Percentiles rank a stretch among this genome's conserved stretches.
phyloP scores from a whole-genome alignment of 306 rosid species.

The Vigna angularis region DNA sequence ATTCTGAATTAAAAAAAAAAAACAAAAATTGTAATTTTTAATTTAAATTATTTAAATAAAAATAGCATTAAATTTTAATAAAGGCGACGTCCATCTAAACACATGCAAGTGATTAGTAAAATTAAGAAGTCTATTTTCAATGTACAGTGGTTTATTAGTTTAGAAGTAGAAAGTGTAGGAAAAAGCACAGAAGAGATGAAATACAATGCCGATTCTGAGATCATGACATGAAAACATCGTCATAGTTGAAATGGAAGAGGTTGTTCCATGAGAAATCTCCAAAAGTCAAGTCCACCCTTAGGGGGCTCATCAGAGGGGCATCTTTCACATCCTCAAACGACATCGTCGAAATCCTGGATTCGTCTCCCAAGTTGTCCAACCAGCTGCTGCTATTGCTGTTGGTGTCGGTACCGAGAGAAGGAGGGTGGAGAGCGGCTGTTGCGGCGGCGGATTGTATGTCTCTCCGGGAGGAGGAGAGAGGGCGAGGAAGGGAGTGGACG shows the following conservation, averaged over 20 bases:
- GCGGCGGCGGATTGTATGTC: conserved; percentile 66
- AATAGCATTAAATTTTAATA: too few species aligned
- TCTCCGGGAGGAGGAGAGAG: conserved; percentile 49
- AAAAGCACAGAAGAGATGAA: too few species aligned
- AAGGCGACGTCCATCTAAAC: too few species aligned
- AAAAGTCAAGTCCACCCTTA: background rate
- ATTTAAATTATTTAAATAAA: too few species aligned
- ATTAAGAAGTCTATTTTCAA: too few species aligned
- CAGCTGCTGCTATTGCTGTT: background rate
- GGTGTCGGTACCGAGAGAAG: background rate
- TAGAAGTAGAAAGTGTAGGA: too few species aligned
- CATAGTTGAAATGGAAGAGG: background rate
- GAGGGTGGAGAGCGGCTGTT: conserved; percentile 49
- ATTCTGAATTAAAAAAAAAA: too few species aligned
- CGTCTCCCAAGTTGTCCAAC: background rate
- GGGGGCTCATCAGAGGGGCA: conserved; percentile 8
- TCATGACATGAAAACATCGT: background rate
- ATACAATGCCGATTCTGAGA: too few species aligned
- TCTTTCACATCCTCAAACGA: background rate
- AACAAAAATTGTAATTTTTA: too few species aligned
- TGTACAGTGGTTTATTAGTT: too few species aligned
- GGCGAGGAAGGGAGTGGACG: conserved; percentile 50
- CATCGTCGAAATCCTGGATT: background rate
- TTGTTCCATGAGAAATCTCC: background rate
- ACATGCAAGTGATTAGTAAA: too few species aligned